Evolutionary conservation across 257 asterid species (phyloP).

Genomic region (Primulina eburnea): DNA sequence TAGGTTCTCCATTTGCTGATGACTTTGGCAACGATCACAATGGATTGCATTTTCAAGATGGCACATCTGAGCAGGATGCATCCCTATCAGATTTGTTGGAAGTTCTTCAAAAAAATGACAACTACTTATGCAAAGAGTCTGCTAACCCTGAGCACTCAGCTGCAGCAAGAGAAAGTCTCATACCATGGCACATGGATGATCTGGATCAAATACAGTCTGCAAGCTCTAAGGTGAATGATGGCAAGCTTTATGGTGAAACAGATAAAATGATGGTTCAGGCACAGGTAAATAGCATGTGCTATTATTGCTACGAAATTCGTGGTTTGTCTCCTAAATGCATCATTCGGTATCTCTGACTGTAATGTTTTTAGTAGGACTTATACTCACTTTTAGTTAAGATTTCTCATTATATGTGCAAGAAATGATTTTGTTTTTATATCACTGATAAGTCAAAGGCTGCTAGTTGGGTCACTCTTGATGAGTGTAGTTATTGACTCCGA

Average conservation of each 20-base stretch:
- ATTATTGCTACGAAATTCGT: conserved; percentile 8
- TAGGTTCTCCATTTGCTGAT: conserved; percentile 64
- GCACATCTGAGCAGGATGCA: conserved; percentile 67
- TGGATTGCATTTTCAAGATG: conserved; percentile 61
- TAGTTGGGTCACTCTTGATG: neutral
- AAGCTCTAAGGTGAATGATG: conserved; percentile 21
- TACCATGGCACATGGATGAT: conserved; percentile 16
- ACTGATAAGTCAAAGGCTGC: neutral
- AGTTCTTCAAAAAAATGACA: conserved; percentile 43
- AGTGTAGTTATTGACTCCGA: neutral
- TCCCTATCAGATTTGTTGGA: conserved; percentile 56
- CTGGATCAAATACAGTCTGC: conserved; percentile 23
- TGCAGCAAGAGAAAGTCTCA: conserved; percentile 24
- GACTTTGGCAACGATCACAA: conserved; percentile 58
- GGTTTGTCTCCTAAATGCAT: conserved; percentile 14
- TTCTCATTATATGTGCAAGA: neutral
- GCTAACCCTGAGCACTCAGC: conserved; percentile 18
- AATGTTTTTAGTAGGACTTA: neutral
- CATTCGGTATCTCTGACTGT: conserved; percentile 1
- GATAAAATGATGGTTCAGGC: conserved; percentile 20
- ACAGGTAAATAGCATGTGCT: conserved; percentile 28
- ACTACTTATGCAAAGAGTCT: conserved; percentile 33
- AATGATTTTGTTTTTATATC: neutral
- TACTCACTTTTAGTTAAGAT: neutral
- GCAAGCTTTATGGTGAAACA: conserved; percentile 3